These are phyloP conservation scores for Stephania cephalantha DNA, from an alignment of 164 flowering plant species.

Conservation along the genomic window DNA sequence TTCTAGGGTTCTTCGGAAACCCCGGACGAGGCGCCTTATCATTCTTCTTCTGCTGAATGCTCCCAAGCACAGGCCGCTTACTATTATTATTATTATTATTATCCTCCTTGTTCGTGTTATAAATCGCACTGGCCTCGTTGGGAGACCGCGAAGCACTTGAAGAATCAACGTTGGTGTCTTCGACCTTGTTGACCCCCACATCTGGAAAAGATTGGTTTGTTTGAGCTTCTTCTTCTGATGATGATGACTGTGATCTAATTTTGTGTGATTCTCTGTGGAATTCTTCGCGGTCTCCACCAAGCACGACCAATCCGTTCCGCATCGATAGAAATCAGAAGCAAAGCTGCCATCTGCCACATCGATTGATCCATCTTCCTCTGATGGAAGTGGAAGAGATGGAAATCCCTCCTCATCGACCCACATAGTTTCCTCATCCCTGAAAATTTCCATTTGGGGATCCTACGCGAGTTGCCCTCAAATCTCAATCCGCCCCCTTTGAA, in stretches of 20 bases:
- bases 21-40: constrained; percentile 2
- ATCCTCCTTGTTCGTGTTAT: background rate
- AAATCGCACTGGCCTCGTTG: background rate
- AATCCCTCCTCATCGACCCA: constrained; percentile 25
- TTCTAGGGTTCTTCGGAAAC: background rate
- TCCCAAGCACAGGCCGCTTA: constrained; percentile 1
- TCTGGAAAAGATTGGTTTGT: constrained; percentile 44
- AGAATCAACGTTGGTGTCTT: background rate
- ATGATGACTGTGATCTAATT: no score
- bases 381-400: constrained; percentile 12
- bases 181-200: constrained; percentile 41
- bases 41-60: background rate
- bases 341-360: constrained; percentile 26
- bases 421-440: constrained; percentile 8
- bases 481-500: background rate
- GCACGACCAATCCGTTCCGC: constrained; percentile 52
- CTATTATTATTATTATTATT: background rate
- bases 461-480: background rate
- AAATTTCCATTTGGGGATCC: constrained; percentile 5
- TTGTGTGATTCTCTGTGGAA: background rate
- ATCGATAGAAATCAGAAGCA: constrained; percentile 43
- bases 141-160: constrained; percentile 2
- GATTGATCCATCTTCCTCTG: constrained; percentile 1
- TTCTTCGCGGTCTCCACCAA: constrained; percentile 16
- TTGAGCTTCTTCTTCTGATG: constrained; percentile 28